Percentiles rank a stretch among this genome's conserved stretches.
phyloP scores from a whole-genome alignment of 192 early-diverging fungal genomes.

The Coemansia sp. region DNA sequence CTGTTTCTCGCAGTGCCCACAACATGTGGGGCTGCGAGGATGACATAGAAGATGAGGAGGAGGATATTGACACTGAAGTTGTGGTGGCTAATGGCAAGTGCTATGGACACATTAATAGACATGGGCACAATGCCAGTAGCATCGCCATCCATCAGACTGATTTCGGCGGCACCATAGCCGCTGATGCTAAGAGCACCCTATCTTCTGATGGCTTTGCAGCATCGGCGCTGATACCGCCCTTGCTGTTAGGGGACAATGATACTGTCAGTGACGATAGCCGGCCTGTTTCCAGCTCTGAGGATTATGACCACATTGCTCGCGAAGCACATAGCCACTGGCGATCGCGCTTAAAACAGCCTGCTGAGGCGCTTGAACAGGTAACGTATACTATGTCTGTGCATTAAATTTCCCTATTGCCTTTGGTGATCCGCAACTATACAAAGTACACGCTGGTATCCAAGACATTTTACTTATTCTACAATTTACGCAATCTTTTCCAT shows the following conservation, averaged over 20 bases:
- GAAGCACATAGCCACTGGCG: constrained; percentile 44
- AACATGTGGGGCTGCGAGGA: constrained; percentile 1
- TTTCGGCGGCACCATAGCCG: background rate
- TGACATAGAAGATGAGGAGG: constrained; percentile 28
- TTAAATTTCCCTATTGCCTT: background rate
- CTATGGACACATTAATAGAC: constrained; percentile 1
- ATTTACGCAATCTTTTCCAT: background rate
- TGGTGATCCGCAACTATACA: background rate
- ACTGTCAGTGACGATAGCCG: constrained; percentile 16
- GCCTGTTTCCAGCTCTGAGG: constrained; percentile 20
- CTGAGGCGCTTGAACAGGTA: constrained; percentile 36
- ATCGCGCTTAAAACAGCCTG: constrained; percentile 33
- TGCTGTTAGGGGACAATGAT: constrained; percentile 6
- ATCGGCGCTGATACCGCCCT: constrained; percentile 17
- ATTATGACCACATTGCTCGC: constrained; percentile 21
- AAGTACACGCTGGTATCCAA: background rate
- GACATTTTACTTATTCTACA: background rate
- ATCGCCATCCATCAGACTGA: background rate
- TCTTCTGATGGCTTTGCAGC: background rate
- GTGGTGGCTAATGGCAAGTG: background rate
- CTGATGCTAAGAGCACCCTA: too few relatives aligned
- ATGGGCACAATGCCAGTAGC: background rate
- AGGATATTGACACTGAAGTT: constrained; percentile 4
- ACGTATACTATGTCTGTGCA: constrained; percentile 1
- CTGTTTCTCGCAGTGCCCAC: background rate